Percentiles rank a stretch among this genome's conserved stretches.
Conservation (phyloP, 306 rosid species). For the Pueraria montana region DNA sequence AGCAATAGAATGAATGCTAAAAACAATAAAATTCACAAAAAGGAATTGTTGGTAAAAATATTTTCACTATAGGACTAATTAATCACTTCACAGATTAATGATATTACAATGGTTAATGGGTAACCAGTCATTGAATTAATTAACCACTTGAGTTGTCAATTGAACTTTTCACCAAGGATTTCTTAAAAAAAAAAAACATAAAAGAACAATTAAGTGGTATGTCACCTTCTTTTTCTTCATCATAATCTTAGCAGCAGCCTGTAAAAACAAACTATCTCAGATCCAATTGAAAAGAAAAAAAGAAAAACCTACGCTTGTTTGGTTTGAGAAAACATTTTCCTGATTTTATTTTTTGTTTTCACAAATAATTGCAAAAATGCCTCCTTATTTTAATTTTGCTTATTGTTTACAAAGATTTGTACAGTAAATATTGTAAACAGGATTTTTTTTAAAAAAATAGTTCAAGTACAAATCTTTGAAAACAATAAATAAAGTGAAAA, state of each 20-base stretch:
- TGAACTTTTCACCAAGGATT: not conserved
- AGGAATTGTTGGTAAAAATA: not conserved
- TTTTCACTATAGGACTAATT: constrained; percentile 20
- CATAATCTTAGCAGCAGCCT: constrained; percentile 97
- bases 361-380: constrained; percentile 1
- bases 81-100: not conserved
- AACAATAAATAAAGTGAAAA: not conserved
- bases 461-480: not conserved
- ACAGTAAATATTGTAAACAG: not conserved
- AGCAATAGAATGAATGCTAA: not conserved
- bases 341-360: constrained; percentile 5
- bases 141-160: constrained; percentile 3
- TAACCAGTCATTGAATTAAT: constrained; percentile 5
- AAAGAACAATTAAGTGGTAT: not conserved
- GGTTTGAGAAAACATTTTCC: not conserved
- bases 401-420: not conserved
- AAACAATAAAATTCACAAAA: not conserved
- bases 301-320: not conserved
- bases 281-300: constrained; percentile 17
- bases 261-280: constrained; percentile 51
- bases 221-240: constrained; percentile 94
- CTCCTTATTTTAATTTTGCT: not conserved
- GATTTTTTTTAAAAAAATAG: not conserved
- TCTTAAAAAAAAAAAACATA: constrained; percentile 13
- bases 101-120: not conserved